Percentiles rank a stretch among this genome's conserved stretches.
phyloP scores from a whole-genome alignment of 306 rosid genomes.

The Cercis canadensis region DNA sequence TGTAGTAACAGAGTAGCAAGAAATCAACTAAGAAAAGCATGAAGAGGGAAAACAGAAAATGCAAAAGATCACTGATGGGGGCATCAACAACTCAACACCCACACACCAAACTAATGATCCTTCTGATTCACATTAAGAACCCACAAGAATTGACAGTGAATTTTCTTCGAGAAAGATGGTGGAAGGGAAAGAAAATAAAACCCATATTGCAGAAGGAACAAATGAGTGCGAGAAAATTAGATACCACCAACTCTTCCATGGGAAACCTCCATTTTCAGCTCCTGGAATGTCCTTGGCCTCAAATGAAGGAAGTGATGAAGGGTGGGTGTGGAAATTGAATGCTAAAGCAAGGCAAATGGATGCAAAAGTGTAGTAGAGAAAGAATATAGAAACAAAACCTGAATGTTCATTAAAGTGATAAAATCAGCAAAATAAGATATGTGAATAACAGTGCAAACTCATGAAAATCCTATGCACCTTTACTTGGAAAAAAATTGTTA shows the following conservation, averaged over 20 bases:
- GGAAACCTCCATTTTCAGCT: slow-evolving; percentile 17
- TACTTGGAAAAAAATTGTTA: too few relatives aligned
- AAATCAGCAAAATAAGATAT: too few relatives aligned
- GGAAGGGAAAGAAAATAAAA: neutral
- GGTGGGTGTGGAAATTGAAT: slow-evolving; percentile 1
- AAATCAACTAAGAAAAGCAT: neutral
- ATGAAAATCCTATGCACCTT: too few relatives aligned
- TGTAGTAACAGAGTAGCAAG: neutral
- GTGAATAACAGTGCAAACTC: too few relatives aligned
- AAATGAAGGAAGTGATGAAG: slow-evolving; percentile 6
- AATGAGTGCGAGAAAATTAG: slow-evolving; percentile 1
- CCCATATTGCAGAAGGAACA: neutral
- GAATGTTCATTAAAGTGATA: too few relatives aligned
- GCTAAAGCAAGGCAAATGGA: neutral
- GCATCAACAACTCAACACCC: too few relatives aligned
- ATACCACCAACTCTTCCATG: neutral
- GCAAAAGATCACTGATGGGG: too few relatives aligned
- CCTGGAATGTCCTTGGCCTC: neutral
- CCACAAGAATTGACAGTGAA: neutral
- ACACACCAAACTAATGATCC: neutral
- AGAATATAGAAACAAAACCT: neutral
- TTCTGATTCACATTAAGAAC: neutral
- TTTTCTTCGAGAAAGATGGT: neutral
- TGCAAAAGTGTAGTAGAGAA: neutral
- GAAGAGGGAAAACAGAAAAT: neutral